Evolutionary conservation across 768 basidiomycete species (phyloP).

Genomic region (Pleurotus tuber-regium): DNA sequence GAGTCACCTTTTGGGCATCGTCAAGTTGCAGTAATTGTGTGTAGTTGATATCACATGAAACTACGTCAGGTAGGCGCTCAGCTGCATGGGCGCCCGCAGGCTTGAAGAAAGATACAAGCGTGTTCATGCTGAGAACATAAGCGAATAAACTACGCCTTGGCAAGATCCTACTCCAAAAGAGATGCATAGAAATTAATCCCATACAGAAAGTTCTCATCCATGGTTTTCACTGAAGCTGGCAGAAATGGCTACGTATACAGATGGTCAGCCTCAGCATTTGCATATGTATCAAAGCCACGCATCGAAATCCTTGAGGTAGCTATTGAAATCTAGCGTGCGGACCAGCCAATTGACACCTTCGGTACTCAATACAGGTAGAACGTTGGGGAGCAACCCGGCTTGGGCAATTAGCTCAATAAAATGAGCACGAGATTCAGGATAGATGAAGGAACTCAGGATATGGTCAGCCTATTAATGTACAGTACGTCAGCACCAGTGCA

Average conservation of each 20-base stretch:
- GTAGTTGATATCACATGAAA: too few species aligned
- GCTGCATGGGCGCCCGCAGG: too few species aligned
- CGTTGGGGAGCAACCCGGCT: conserved; percentile 37
- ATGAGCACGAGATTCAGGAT: conserved; percentile 71
- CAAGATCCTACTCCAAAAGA: too few species aligned
- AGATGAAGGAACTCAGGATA: conserved; percentile 61
- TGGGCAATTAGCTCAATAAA: conserved; percentile 55
- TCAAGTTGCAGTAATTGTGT: too few species aligned
- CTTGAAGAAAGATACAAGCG: too few species aligned
- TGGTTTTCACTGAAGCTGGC: too few species aligned
- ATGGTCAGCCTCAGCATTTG: not conserved
- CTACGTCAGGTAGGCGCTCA: too few species aligned
- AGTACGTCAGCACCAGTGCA: not conserved
- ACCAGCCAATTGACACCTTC: not conserved
- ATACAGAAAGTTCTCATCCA: too few species aligned
- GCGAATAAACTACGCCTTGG: too few species aligned
- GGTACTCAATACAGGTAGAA: not conserved
- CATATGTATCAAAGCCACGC: not conserved
- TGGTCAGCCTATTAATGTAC: conserved; percentile 44
- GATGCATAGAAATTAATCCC: too few species aligned
- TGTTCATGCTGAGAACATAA: too few species aligned
- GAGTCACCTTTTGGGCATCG: too few species aligned
- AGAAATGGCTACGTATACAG: not conserved
- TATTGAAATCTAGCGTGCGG: not conserved
- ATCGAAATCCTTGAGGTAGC: conserved; percentile 3